Base-by-base conservation (phyloP, 2,329 filamentous ascomycete genomes). In the Aspergillus sp. region DNA sequence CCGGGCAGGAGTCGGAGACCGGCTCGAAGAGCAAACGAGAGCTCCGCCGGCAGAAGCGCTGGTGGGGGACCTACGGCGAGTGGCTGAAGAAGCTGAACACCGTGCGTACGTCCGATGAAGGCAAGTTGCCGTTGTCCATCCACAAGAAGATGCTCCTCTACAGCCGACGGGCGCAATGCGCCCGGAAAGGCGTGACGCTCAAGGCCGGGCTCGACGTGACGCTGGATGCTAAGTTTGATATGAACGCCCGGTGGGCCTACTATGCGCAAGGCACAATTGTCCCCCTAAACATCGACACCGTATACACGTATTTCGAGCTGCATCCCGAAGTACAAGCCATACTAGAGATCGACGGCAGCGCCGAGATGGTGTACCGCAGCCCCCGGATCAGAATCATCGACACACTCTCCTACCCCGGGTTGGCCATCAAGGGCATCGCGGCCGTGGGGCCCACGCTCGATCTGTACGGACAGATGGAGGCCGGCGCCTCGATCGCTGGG, bases 201-300 rank as follows among this genome's bases (percentile, higher is more conserved):
- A 45, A 16, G 0, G 52, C 53, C 26, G 50, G 53, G 17, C 17
- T 63, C 20, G 20, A 53, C 7, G 46, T 63, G n/a, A 43, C 53
- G 13, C 49, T 58, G 7, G 52, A 63, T 14, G 50, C 56, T 13
- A 49, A 60, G 35, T 17, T 62, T 6, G 45, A 30, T 3, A 63
- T 64, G 60, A 56, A 63, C 45, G 56, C 57, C 13, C 54, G 48
- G n/a, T 64, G 60, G 17, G 57, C 60, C 3, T 64, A 64, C 47
- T 63, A 64, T 50, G 43, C 62, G 22, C 60, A 55, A 3, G 61
- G 48, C 13, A 64, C 61, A 3, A 48, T 64, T 17, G 49, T 63
- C 17, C 61, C 61, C 2, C 59, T 53, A 1, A 35, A 32, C 17
- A 45, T 19, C 32, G 47, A 58, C 2, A 55, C 51, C 3, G 48